These are phyloP conservation scores for Acer campestre DNA, from an alignment of 345 rosid species.

Conservation along the genomic window DNA sequence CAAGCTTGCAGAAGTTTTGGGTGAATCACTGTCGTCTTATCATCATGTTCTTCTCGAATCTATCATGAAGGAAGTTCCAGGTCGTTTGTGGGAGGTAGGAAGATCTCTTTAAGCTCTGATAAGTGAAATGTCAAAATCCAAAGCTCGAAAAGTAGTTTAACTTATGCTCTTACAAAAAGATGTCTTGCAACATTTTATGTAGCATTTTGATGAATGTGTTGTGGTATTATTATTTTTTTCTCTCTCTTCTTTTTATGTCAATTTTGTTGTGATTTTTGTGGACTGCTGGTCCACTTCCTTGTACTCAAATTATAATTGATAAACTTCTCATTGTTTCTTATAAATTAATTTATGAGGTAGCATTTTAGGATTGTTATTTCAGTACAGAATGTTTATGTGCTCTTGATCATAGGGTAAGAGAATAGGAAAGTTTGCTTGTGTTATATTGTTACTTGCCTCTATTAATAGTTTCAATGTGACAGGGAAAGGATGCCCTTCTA, in stretches of 20 bases:
- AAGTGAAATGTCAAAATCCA: not conserved
- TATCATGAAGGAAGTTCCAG: slow-evolving; percentile 82
- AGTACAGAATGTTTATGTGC: not conserved
- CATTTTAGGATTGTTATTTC: not conserved
- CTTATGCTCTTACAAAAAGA: not conserved
- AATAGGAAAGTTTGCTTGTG: not conserved
- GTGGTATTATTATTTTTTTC: not conserved
- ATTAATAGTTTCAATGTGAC: slow-evolving; percentile 27
- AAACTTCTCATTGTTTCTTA: not conserved
- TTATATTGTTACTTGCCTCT: slow-evolving; percentile 16
- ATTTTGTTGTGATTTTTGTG: not conserved
- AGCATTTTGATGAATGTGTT: not conserved
- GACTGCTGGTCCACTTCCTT: not conserved
- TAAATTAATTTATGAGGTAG: not conserved
- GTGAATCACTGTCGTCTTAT: slow-evolving; percentile 71
- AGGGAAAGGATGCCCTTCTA: slow-evolving; percentile 92
- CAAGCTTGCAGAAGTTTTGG: slow-evolving; percentile 84
- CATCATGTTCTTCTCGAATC: slow-evolving; percentile 59
- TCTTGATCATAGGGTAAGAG: slow-evolving; percentile 3
- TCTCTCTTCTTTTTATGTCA: not conserved
- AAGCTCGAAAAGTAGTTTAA: not conserved
- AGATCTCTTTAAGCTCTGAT: slow-evolving; percentile 10
- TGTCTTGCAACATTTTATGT: not conserved
- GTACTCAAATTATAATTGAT: not conserved
- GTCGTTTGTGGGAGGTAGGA: slow-evolving; percentile 93